These are phyloP conservation scores for Capsella rubella DNA, from an alignment of 441 rosid species.

Conservation along the genomic window DNA sequence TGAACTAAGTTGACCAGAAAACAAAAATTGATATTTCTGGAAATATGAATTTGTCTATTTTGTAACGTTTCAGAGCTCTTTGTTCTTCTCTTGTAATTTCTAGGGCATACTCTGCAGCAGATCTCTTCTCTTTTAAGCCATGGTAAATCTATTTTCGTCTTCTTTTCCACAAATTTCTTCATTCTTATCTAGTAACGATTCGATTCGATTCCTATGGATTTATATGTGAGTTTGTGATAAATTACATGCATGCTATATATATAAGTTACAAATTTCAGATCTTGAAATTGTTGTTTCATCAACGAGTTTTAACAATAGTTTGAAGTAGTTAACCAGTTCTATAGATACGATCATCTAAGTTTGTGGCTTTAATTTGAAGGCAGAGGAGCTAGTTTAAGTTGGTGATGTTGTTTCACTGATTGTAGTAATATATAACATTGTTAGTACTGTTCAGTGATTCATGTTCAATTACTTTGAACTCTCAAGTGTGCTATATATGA, in stretches of 20 bases:
- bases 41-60: neutral
- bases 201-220: neutral
- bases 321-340: too few species aligned
- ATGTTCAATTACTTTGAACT: neutral
- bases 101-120: neutral
- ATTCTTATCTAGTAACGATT: neutral
- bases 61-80: constrained; percentile 16
- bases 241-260: neutral
- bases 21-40: too few species aligned
- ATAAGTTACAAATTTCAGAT: neutral
- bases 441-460: neutral
- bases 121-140: constrained; percentile 23
- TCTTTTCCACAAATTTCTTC: constrained; percentile 2
- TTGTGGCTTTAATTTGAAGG: constrained; percentile 3
- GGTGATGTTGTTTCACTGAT: constrained; percentile 10
- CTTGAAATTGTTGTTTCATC: too few species aligned
- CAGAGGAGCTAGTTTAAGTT: constrained; percentile 8
- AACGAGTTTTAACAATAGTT: too few species aligned
- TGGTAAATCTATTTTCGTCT: neutral
- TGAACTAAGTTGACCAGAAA: neutral
- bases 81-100: neutral
- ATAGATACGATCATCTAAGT: too few species aligned
- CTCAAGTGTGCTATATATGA: too few species aligned
- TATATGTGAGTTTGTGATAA: neutral
- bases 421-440: neutral